Percentiles rank a stretch among this genome's conserved stretches.
These are phyloP conservation scores for Astragalus glycyphyllos DNA, from an alignment of 306 rosid species.

Conservation along the genomic window DNA sequence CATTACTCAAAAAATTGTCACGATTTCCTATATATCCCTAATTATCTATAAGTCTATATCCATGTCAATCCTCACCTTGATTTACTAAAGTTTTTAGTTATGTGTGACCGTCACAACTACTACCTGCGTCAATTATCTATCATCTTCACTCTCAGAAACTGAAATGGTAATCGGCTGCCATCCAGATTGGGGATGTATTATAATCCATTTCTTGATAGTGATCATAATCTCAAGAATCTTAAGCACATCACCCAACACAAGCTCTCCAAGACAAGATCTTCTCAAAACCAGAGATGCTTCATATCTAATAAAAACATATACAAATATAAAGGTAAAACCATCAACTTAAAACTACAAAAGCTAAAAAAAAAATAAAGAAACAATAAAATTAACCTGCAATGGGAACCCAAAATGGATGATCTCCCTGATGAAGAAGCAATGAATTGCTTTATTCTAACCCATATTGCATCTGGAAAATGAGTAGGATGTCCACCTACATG, in stretches of 20 bases:
- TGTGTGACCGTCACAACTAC: constrained; percentile 39
- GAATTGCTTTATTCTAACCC: constrained; percentile 63
- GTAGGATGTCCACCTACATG: constrained; percentile 52
- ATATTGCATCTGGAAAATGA: constrained; percentile 53
- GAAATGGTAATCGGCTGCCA: constrained; percentile 77
- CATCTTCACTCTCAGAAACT: constrained; percentile 50
- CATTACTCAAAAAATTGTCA: constrained; percentile 39
- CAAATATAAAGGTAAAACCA: neutral
- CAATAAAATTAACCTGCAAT: constrained; percentile 59
- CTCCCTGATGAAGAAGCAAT: constrained; percentile 65
- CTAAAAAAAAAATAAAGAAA: constrained; percentile 23
- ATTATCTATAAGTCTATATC: neutral
- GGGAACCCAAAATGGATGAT: constrained; percentile 60
- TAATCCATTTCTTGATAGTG: constrained; percentile 71
- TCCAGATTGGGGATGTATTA: constrained; percentile 59
- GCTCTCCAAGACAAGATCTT: constrained; percentile 62
- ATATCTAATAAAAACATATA: constrained; percentile 53
- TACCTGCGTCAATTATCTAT: constrained; percentile 36
- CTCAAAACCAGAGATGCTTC: constrained; percentile 66
- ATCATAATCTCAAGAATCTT: constrained; percentile 69
- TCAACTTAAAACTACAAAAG: constrained; percentile 5
- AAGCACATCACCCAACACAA: constrained; percentile 69
- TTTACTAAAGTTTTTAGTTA: constrained; percentile 3
- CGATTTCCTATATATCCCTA: constrained; percentile 36
- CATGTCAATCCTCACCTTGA: neutral